Evolutionary conservation across 2,329 filamentous ascomycete species (phyloP).

Genomic region (Beauveria brongniartii): DNA sequence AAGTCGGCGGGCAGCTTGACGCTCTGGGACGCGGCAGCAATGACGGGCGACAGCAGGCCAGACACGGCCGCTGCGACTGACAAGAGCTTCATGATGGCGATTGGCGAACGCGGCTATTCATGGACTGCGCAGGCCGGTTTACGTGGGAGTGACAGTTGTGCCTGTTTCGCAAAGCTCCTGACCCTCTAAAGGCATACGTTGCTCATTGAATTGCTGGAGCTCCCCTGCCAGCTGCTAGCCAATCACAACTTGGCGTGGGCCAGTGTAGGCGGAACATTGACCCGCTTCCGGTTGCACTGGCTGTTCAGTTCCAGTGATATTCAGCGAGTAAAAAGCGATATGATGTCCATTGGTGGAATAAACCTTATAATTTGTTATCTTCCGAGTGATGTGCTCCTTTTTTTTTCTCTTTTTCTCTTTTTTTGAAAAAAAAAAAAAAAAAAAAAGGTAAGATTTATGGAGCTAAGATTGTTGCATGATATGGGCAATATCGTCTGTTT

Average conservation of each 20-base stretch:
- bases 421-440: too few species aligned
- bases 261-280: constrained; percentile 1
- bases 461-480: too few species aligned
- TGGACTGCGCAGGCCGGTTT: constrained; percentile 23
- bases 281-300: not conserved
- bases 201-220: constrained; percentile 23
- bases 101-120: constrained; percentile 22
- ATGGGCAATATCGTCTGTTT: too few species aligned
- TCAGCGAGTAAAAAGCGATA: too few species aligned
- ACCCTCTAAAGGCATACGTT: constrained; percentile 27
- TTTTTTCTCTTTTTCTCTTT: too few species aligned
- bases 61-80: constrained; percentile 49
- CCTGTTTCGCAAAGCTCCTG: constrained; percentile 13
- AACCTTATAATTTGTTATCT: too few species aligned
- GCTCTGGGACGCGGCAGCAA: constrained; percentile 31
- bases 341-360: too few species aligned
- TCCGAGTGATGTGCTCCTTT: too few species aligned
- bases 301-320: too few species aligned
- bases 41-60: constrained; percentile 45
- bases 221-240: constrained; percentile 21
- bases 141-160: constrained; percentile 13
- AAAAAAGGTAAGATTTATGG: too few species aligned
- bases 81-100: constrained; percentile 32
- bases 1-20: constrained; percentile 61
- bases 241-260: constrained; percentile 17